Evolutionary conservation across 2,329 filamentous ascomycete species (phyloP).

Genomic region (Diaporthe destruens): DNA sequence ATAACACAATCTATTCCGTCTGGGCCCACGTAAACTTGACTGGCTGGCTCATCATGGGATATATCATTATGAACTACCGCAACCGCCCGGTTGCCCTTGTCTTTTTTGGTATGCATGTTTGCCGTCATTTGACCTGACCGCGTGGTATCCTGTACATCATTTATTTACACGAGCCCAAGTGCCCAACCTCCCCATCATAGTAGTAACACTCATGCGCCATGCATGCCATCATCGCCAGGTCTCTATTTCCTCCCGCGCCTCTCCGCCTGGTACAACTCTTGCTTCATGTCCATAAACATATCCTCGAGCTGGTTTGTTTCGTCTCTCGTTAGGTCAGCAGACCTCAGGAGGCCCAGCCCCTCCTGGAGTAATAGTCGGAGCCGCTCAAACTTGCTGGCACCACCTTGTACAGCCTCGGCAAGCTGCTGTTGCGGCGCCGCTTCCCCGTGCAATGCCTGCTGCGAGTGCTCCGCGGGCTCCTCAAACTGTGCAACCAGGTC

Average conservation of each 20-base stretch:
- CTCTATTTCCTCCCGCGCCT: slow-evolving; percentile 61
- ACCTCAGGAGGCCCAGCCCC: slow-evolving; percentile 71
- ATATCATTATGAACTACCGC: slow-evolving; percentile 22
- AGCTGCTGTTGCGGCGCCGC: background rate
- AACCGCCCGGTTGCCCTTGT: background rate
- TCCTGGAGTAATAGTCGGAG: slow-evolving; percentile 68
- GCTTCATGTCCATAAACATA: slow-evolving; percentile 82
- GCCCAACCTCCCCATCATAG: slow-evolving; percentile 29
- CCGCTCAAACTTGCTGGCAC: slow-evolving; percentile 54
- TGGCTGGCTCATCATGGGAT: slow-evolving; percentile 9
- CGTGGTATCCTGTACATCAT: slow-evolving; percentile 26
- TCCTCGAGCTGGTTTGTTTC: slow-evolving; percentile 82
- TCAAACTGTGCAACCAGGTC: slow-evolving; percentile 25
- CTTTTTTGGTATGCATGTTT: background rate
- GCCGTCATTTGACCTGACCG: slow-evolving; percentile 15
- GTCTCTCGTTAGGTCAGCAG: slow-evolving; percentile 70
- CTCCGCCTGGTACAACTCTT: slow-evolving; percentile 79
- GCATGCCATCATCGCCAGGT: background rate
- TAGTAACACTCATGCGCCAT: slow-evolving; percentile 18
- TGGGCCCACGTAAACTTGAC: slow-evolving; percentile 8
- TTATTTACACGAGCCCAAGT: slow-evolving; percentile 31
- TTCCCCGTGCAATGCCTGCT: background rate
- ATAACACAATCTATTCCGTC: background rate
- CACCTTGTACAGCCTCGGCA: background rate
- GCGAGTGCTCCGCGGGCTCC: slow-evolving; percentile 23